Conservation (phyloP, 768 basidiomycete genomes). For the Boletus rubescentipes region DNA sequence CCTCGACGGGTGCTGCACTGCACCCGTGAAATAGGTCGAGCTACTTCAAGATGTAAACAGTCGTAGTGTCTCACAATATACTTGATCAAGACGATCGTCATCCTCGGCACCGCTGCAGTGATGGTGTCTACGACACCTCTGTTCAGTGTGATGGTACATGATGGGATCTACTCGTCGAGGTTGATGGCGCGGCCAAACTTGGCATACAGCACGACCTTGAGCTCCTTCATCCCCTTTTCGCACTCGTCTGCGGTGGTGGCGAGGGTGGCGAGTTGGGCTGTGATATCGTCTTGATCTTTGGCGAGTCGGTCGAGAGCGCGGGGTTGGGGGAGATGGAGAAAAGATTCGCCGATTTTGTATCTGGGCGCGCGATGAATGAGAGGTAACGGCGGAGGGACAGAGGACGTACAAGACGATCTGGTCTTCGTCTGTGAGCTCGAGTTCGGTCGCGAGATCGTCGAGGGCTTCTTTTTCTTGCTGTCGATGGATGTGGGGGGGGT, state of each 20-base stretch:
- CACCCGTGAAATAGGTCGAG: too few species aligned
- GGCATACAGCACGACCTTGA: slow-evolving; percentile 79
- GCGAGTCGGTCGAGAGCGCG: slow-evolving; percentile 72
- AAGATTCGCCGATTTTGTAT: slow-evolving; percentile 89
- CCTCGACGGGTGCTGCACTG: too few species aligned
- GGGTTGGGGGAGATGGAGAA: slow-evolving; percentile 71
- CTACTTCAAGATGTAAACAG: too few species aligned
- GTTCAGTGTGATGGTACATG: background rate
- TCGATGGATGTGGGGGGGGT: background rate
- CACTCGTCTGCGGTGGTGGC: slow-evolving; percentile 58
- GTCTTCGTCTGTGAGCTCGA: slow-evolving; percentile 88
- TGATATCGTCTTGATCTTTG: slow-evolving; percentile 61
- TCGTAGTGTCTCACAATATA: too few species aligned
- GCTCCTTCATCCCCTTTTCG: slow-evolving; percentile 73
- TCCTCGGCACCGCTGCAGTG: too few species aligned
- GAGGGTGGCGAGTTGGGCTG: slow-evolving; percentile 52
- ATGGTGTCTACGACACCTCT: too few species aligned
- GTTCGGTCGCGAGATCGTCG: slow-evolving; percentile 83
- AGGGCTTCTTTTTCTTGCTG: slow-evolving; percentile 95
- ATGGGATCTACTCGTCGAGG: slow-evolving; percentile 62
- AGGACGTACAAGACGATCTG: slow-evolving; percentile 67
- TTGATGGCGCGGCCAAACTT: slow-evolving; percentile 95
- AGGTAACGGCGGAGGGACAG: slow-evolving; percentile 24
- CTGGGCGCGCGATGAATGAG: slow-evolving; percentile 64
- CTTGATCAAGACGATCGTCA: too few species aligned